These are phyloP conservation scores for Grosmannia clavigera DNA, from an alignment of 2,329 filamentous ascomycete species.

Conservation along the genomic window DNA sequence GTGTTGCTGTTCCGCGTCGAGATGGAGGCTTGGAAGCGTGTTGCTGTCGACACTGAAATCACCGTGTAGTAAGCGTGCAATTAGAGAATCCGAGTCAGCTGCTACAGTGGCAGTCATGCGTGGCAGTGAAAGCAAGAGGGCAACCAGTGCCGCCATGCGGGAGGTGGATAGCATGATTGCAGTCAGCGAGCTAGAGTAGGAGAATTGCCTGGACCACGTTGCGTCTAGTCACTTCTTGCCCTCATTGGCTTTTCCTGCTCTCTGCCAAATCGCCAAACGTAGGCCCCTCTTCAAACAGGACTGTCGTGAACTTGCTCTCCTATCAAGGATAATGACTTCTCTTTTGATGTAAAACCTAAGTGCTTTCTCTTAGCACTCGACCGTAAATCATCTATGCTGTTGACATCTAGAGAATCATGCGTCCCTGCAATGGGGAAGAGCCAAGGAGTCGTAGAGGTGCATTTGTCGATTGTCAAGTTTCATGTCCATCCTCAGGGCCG, in stretches of 20 bases:
- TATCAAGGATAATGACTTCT: not conserved
- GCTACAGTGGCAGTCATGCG: not conserved
- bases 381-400: too few relatives aligned
- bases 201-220: not conserved
- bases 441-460: not conserved
- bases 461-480: not conserved
- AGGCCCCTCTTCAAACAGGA: not conserved
- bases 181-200: not conserved
- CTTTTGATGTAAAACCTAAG: not conserved
- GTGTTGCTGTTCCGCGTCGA: not conserved
- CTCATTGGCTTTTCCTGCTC: not conserved
- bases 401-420: not conserved
- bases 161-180: not conserved
- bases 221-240: not conserved
- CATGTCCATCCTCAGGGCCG: not conserved
- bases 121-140: not conserved
- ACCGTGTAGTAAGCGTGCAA: not conserved
- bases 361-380: too few relatives aligned
- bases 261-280: not conserved
- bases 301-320: not conserved
- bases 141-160: not conserved
- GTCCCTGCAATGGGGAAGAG: not conserved
- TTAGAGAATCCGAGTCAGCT: not conserved
- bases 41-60: not conserved
- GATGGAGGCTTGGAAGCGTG: not conserved